Evolutionary conservation across 2,329 filamentous ascomycete species (phyloP).

Genomic region (Clonostachys solani): DNA sequence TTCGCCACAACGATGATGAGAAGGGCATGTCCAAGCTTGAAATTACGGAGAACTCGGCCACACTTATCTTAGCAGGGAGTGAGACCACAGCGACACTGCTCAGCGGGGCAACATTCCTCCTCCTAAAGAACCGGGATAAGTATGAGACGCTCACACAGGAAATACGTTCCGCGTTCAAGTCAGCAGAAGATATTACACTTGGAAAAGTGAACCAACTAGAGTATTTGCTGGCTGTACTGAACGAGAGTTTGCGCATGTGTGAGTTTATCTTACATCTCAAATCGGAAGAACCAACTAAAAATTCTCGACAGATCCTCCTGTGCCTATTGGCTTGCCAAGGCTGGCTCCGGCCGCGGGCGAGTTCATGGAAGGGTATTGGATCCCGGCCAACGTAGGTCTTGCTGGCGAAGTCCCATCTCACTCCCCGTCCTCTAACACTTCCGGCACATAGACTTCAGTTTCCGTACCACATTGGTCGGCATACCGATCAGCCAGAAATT

Average conservation of each 20-base stretch:
- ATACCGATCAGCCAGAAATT: slow-evolving; percentile 10
- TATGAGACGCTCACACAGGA: not conserved
- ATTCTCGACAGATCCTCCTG: slow-evolving; percentile 4
- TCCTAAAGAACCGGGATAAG: slow-evolving; percentile 16
- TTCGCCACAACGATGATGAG: too few relatives aligned
- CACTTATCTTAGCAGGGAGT: slow-evolving; percentile 23
- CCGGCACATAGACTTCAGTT: not conserved
- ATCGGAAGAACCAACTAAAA: too few relatives aligned
- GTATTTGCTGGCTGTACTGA: slow-evolving; percentile 25
- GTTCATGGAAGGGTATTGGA: not conserved
- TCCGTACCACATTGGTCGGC: too few relatives aligned
- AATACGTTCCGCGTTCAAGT: not conserved
- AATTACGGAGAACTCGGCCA: not conserved
- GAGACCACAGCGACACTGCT: slow-evolving; percentile 41
- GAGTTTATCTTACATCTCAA: slow-evolving; percentile 7
- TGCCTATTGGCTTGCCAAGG: slow-evolving; percentile 4
- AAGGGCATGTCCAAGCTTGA: too few relatives aligned
- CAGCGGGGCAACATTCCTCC: slow-evolving; percentile 30
- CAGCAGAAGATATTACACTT: slow-evolving; percentile 21
- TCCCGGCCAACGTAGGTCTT: too few relatives aligned
- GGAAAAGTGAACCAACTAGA: slow-evolving; percentile 19
- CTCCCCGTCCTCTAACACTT: too few relatives aligned
- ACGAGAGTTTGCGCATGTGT: slow-evolving; percentile 32
- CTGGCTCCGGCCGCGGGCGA: not conserved
- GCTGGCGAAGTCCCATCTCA: too few relatives aligned